Evolutionary conservation across 768 basidiomycete genomes (phyloP).

Genomic region (Mycena vulgaris): DNA sequence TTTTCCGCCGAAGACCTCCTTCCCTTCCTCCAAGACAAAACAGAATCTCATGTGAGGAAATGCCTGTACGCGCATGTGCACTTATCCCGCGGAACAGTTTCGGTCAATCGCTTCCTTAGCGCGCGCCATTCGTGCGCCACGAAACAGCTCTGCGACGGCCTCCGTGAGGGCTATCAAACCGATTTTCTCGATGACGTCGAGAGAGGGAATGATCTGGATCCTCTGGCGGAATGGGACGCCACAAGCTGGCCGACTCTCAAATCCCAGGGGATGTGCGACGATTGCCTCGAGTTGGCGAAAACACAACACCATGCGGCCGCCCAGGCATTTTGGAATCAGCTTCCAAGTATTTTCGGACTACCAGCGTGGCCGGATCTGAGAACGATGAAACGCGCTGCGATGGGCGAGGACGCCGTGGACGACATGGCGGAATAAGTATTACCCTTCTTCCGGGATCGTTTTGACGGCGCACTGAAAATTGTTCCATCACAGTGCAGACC

Average conservation of each 20-base stretch:
- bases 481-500: too few species aligned
- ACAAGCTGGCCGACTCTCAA: not conserved
- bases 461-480: too few species aligned
- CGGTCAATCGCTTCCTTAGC: not conserved
- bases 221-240: not conserved
- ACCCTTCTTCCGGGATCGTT: too few species aligned
- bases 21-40: not conserved
- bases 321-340: slow-evolving; percentile 6
- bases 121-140: not conserved
- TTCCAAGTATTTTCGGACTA: not conserved
- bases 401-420: slow-evolving; percentile 1
- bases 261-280: not conserved
- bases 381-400: slow-evolving; percentile 2
- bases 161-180: not conserved
- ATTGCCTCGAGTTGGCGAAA: not conserved
- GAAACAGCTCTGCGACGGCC: not conserved
- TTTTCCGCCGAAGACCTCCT: not conserved
- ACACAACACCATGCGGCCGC: not conserved
- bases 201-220: not conserved
- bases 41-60: not conserved
- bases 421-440: not conserved
- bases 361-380: not conserved
- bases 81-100: not conserved
- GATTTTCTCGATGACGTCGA: not conserved
- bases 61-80: not conserved